Base-by-base conservation (phyloP, 2,329 filamentous ascomycete genomes). In the Mollisiaceae sp. region DNA sequence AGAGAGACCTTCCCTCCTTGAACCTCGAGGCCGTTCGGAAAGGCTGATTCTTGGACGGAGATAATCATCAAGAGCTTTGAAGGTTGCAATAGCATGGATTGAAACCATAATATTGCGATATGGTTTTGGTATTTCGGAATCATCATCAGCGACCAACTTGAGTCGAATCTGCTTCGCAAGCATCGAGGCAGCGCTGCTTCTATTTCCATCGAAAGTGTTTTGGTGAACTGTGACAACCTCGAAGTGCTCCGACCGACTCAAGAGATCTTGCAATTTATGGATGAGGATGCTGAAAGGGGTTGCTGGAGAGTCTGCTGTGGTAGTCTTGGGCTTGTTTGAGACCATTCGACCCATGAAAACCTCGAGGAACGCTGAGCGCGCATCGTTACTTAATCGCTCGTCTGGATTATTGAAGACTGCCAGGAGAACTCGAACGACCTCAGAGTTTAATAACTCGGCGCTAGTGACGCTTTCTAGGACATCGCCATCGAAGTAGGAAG, bases 101-200 rank as follows among this genome's bases (percentile, higher is more conserved):
- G 93, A 97, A 0, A 99, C 95, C 91, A 97, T 97, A 69, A 99
- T 96, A 71, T 94, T 97, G 24, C 92, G 87, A 76, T 97, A 98
- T 0, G 90, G 84, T 41, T 89, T 86, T 20, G 95, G 95, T 66
- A 99, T 95, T 58, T 95, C 92, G 0, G 93, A 94, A 56, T 94
- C 90, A 1, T 96, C 94, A 71, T 97, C 94, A 1, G 95, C 94
- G 43, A 94, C 86, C 39, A 99, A 83, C 72, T 93, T 94, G 54
- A 99, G 85, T 39, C 94, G 88, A 39, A 99, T 90, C 75, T 99
- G 95, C 77, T 98, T 98, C 4, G 93, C 94, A 6, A 99, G 84
- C 94, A 99, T 97, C 0, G 94, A 96, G 0, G 94, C 90, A 24
- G 94, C 93, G 75, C 92, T 97, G 78, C 90, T 96, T 65, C 94